These are phyloP conservation scores for Claviceps sp. DNA, from an alignment of 2,329 filamentous ascomycete species.

Conservation along the genomic window DNA sequence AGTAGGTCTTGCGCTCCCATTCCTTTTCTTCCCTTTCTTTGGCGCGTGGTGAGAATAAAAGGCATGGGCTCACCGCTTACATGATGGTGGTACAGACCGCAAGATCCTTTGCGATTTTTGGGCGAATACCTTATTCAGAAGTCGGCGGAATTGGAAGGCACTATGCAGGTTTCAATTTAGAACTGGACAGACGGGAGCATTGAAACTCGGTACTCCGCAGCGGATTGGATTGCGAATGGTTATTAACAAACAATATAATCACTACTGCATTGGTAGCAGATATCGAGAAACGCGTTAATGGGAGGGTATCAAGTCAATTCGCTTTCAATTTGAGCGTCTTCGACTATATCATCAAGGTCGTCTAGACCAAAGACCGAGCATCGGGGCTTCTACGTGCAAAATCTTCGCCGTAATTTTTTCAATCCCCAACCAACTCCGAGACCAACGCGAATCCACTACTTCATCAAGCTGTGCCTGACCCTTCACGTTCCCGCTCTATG, in stretches of 20 bases:
- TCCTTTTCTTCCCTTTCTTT: background rate
- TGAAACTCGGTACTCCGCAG: too few species aligned
- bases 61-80: background rate
- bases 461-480: constrained; percentile 2
- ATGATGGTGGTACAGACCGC: constrained; percentile 32
- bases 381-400: constrained; percentile 31
- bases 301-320: constrained; percentile 8
- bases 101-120: constrained; percentile 53
- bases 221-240: constrained; percentile 5
- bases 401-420: constrained; percentile 24
- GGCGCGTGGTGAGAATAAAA: background rate
- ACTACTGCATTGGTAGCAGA: background rate
- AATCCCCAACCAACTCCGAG: constrained; percentile 32
- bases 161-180: background rate
- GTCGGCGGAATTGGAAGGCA: constrained; percentile 48
- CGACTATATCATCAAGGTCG: constrained; percentile 16
- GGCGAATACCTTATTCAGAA: constrained; percentile 59
- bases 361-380: constrained; percentile 25
- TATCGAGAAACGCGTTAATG: background rate
- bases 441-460: constrained; percentile 22
- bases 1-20: constrained; percentile 40
- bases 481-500: constrained; percentile 42
- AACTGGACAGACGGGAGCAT: background rate
- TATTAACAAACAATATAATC: background rate
- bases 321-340: constrained; percentile 21